Base-by-base conservation (phyloP, 2,329 filamentous ascomycete species). In the Epichloe sibirici region DNA sequence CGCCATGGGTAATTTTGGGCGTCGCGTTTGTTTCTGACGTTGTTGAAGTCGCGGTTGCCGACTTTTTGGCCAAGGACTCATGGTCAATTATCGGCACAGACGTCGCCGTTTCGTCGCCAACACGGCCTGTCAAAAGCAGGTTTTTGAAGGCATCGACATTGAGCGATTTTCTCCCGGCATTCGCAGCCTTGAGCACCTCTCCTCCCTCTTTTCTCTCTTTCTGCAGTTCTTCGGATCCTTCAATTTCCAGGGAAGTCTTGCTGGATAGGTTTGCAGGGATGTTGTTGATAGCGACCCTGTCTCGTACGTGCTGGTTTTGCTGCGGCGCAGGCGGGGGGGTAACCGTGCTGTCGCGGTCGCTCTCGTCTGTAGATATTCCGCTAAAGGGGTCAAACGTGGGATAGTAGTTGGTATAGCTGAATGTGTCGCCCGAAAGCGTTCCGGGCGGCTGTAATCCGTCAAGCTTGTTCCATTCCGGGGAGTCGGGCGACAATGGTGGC, bases 111-210 rank as follows among this genome's bases (percentile, higher is more conserved):
- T 53, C 57, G 42, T 57, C 55, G 43, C 69, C 76, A 38, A 78
- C 64, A 60, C 82, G 79, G 21, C 88, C 88, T 0, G 86, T 93
- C 70, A 93, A 74, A 47, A 93, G 74, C 55, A 93, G 69, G 54
- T 83, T 77, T 62, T 83, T 83, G 69, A 93, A 93, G 7, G 86
- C 82, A 62, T 88, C 82, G 1, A 91, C 88, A 62, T 93, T 86
- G 57, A 91, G 68, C 0, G 80, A 75, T 17, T 65, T 69, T 58
- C 70, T 74, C 17, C 58, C 59, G 2, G 63, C 57, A 43, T 65
- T 62, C 34, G 61, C 62, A 37, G 63, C 65, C 55, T 65, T 68
- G 48, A 68, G 62, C 9, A 56, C 63, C 53, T 55, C 62, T 12
- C 55, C 67, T 60, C 58, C 66, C 51, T 58, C 65, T 60, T 56